Base-by-base conservation (phyloP, 1,284 basidiomycete species). In the Puccinia hordei region DNA sequence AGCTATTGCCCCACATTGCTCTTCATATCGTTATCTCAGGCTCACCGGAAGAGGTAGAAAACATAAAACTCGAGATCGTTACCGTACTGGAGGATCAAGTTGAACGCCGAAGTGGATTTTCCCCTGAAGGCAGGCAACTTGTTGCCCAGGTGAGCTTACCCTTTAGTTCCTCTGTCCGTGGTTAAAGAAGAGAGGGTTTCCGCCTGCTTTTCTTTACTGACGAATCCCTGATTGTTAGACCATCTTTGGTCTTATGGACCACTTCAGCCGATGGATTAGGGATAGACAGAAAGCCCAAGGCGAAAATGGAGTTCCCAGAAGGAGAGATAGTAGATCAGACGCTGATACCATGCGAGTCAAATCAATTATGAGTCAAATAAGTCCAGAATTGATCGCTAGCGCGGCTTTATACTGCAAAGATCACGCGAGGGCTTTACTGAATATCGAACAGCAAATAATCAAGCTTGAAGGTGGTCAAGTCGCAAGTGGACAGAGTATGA, bases 371-470 rank as follows among this genome's bases (percentile, higher is more conserved):
- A 90, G 90, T 4, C 92, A 89, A 84, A 94, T 98, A 81, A 91
- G 97, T 82, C 91, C 92, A 81, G 91, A 92, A 82, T 89, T 98
- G 27, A 92, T 97, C 88, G 97, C 95, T 0, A 91, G 92, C 83
- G 97, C 97, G 0, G 95, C 97, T 0, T 89, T 99, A 81, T 90
- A 94, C 83, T 97, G 95, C 87, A 94, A 93, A 84, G 92, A 95
- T 0, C 98, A 93, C 84, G 95, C 97, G 0, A 90, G 97, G 51
- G 92, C 97, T 0, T 88, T 99, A 55, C 94, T 98, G 90, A 95
- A 92, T 85, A 97, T 96, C 83, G 97, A 99, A 85, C 90, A 91
- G 76, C 91, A 92, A 69, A 89, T 96, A 41, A 83, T 90, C 27
- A 86, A 87, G 0, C 82, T 86, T 55, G 82, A 83, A 38, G 71